Evolutionary conservation across 805 yeast genomes (phyloP).

Genomic region (Pichia paraexigua): DNA sequence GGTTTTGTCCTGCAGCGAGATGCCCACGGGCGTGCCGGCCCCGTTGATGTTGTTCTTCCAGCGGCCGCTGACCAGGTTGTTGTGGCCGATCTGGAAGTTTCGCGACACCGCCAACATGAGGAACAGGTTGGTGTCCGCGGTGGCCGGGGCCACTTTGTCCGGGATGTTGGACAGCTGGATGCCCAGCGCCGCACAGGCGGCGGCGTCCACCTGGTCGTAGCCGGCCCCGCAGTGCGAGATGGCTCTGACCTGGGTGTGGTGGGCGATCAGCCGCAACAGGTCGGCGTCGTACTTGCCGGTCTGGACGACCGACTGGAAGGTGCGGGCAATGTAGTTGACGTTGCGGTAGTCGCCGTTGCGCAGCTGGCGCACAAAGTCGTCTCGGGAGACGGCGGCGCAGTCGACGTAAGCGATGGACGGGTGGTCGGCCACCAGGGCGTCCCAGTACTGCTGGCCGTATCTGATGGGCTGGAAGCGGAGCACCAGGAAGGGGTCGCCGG

Average conservation of each 20-base stretch:
- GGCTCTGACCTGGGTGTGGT: conserved; percentile 29
- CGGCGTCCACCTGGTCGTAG: conserved; percentile 44
- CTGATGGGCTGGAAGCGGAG: conserved; percentile 55
- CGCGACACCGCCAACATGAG: conserved; percentile 44
- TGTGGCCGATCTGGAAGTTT: conserved; percentile 53
- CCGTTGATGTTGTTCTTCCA: conserved; percentile 43
- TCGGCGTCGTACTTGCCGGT: conserved; percentile 40
- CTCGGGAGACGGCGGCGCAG: no score
- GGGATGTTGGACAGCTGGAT: conserved; percentile 48
- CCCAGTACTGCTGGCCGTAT: conserved; percentile 61
- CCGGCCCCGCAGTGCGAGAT: conserved; percentile 51
- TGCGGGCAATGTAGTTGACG: conserved; percentile 29
- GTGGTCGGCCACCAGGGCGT: conserved; percentile 21
- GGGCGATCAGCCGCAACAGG: conserved; percentile 30
- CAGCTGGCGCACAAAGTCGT: no score
- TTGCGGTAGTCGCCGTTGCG: no score
- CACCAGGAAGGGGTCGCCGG: conserved; percentile 38
- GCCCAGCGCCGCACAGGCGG: conserved; percentile 31
- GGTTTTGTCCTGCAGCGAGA: conserved; percentile 64
- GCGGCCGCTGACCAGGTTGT: conserved; percentile 45
- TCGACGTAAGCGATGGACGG: no score
- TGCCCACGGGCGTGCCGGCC: conserved; percentile 56
- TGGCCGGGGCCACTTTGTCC: conserved; percentile 43
- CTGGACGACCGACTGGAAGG: conserved; percentile 30
- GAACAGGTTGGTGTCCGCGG: conserved; percentile 52